Evolutionary conservation across 768 basidiomycete species (phyloP), one percentile per base, ranked within the genome.

Genomic region (Lanmaoa pseudosensibilis): DNA sequence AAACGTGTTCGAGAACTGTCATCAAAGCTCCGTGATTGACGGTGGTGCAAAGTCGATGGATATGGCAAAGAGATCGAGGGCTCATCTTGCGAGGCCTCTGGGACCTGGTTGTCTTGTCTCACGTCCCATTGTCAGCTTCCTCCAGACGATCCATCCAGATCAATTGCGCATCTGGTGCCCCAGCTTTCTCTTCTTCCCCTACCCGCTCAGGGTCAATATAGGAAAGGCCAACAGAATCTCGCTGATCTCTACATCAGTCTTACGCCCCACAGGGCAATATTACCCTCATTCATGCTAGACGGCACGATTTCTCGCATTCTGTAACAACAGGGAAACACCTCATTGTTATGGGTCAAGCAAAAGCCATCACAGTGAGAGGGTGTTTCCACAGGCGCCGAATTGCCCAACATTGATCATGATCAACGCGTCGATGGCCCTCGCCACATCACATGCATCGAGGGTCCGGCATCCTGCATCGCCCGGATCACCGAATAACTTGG

Each of bases 271-370:
- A n/a, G n/a, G n/a, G n/a, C n/a, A n/a, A n/a, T n/a, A n/a, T n/a
- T n/a, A n/a, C n/a, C 30, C 60, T 62, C 32, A 33, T 54, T 37
- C 43, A 32, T 34, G 44, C 55, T 1, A 32, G 51, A 19, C 18
- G 25, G 5, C 16, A 7, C 15, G 34, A 15, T 37, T 23, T 12
- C 32, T 23, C 34, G 2, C 11, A 40, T 27, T 32, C 27, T 6
- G 43, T 10, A 18, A 10, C 4, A 2, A 16, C 30, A 45, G 49
- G 3, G 44, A 57, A 25, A 34, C 13, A 39, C 18, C 53, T 58
- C 5, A n/a, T 47, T 23, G 51, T 36, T 10, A 37, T 57, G 9
- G 52, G 56, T n/a, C 39, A 43, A 38, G 40, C 52, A 6, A 33
- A 18, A 1, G 55, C 60, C 5, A 21, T n/a, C 4, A 32, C n/a